Evolutionary conservation across 1,284 basidiomycete genomes (phyloP).

Genomic region (Coniferiporia sulphurascens): DNA sequence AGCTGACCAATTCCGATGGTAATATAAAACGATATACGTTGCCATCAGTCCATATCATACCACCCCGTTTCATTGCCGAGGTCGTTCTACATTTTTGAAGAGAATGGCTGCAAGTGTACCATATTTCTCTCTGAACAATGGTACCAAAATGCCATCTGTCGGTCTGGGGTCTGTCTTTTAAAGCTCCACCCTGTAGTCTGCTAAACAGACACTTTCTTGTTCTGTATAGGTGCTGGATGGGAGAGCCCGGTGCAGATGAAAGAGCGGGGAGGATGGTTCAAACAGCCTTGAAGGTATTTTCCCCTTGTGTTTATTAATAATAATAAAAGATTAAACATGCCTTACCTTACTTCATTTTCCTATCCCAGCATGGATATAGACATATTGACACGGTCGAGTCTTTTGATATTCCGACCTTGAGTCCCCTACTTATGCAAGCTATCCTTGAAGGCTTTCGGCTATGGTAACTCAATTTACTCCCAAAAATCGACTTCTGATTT

Average conservation of each 20-base stretch:
- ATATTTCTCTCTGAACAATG: conserved; percentile 5
- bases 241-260: neutral
- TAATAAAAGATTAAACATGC: neutral
- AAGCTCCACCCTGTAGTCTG: neutral
- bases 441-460: conserved; percentile 19
- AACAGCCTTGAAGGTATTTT: conserved; percentile 4
- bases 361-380: conserved; percentile 14
- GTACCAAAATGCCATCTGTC: conserved; percentile 2
- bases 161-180: conserved; percentile 6
- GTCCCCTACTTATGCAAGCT: neutral
- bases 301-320: neutral
- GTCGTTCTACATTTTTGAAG: neutral
- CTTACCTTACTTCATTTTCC: neutral
- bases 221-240: conserved; percentile 5
- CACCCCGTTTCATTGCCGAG: neutral
- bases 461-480: conserved; percentile 16
- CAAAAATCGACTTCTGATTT: neutral
- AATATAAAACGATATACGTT: no score
- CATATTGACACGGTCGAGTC: conserved; percentile 20
- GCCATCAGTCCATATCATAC: no score
- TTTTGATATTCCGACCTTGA: neutral
- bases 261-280: neutral
- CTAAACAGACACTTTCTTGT: neutral
- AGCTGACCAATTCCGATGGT: neutral
- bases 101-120: neutral